These are phyloP conservation scores for Wickerhamiella occidentalis DNA, from an alignment of 805 yeast species.

Conservation along the genomic window DNA sequence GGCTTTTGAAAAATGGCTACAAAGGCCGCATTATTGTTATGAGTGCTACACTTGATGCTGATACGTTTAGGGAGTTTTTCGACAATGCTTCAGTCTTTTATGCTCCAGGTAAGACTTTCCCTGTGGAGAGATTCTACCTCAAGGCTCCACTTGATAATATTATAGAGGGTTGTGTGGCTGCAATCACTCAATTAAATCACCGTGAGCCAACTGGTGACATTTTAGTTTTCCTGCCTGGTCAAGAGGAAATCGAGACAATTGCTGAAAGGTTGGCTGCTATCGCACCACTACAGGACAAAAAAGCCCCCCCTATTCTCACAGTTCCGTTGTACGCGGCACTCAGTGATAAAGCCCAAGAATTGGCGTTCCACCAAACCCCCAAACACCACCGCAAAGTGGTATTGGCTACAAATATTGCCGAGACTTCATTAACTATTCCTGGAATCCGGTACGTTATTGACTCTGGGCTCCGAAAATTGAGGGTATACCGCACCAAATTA, in stretches of 20 bases:
- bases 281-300: conserved; percentile 48
- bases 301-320: conserved; percentile 64
- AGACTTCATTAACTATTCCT: conserved; percentile 90
- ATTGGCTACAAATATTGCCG: conserved; percentile 92
- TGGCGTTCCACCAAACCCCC: conserved; percentile 58
- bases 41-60: conserved; percentile 97
- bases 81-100: conserved; percentile 63
- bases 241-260: conserved; percentile 89
- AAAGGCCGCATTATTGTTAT: conserved; percentile 65
- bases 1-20: conserved; percentile 44
- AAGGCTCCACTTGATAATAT: conserved; percentile 61
- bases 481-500: conserved; percentile 86
- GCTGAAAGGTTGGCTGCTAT: conserved; percentile 44
- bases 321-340: conserved; percentile 89
- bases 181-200: conserved; percentile 41
- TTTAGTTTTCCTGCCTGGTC: conserved; percentile 89
- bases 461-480: conserved; percentile 83
- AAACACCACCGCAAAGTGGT: conserved; percentile 71
- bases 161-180: conserved; percentile 58
- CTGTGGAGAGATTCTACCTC: conserved; percentile 64
- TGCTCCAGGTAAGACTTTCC: conserved; percentile 82
- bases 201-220: conserved; percentile 81
- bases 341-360: conserved; percentile 70
- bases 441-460: conserved; percentile 91
- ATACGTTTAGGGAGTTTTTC: conserved; percentile 66